Conservation (phyloP, 352 stramenopile species). For the Pythium aristosporum region DNA sequence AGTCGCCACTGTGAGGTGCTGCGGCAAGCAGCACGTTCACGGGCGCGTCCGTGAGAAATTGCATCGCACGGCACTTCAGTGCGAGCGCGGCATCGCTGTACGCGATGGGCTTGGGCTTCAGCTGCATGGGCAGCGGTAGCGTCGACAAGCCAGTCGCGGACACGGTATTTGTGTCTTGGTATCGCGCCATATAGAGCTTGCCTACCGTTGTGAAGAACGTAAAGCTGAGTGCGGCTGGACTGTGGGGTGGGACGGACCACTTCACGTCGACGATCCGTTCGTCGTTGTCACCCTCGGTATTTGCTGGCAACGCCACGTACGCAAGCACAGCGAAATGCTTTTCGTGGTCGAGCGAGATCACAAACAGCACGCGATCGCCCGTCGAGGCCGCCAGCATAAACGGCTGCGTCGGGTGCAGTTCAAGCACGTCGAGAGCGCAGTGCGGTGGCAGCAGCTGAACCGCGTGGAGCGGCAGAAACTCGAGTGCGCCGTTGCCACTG, state of each 20-base stretch:
- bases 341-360: constrained; percentile 72
- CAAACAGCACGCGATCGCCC: constrained; percentile 36
- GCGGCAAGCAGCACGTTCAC: constrained; percentile 53
- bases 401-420: constrained; percentile 56
- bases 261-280: constrained; percentile 58
- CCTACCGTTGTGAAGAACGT: constrained; percentile 57
- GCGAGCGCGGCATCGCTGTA: constrained; percentile 41
- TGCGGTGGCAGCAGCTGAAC: constrained; percentile 38
- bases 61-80: constrained; percentile 35
- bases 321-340: constrained; percentile 63
- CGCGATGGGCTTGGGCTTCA: constrained; percentile 45
- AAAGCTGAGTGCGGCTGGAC: constrained; percentile 42
- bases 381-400: constrained; percentile 62
- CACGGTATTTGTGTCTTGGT: constrained; percentile 27
- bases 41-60: constrained; percentile 44
- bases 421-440: constrained; percentile 49
- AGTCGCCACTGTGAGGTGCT: constrained; percentile 34
- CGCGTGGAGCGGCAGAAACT: constrained; percentile 66
- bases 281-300: not conserved
- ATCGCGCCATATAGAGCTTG: constrained; percentile 48
- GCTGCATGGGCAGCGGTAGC: constrained; percentile 21
- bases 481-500: constrained; percentile 38
- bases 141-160: not conserved
- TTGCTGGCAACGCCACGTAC: constrained; percentile 39
- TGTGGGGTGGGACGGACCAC: constrained; percentile 47